Evolutionary conservation across 768 basidiomycete species (phyloP).

Genomic region (Rhizopogon vinicolor): DNA sequence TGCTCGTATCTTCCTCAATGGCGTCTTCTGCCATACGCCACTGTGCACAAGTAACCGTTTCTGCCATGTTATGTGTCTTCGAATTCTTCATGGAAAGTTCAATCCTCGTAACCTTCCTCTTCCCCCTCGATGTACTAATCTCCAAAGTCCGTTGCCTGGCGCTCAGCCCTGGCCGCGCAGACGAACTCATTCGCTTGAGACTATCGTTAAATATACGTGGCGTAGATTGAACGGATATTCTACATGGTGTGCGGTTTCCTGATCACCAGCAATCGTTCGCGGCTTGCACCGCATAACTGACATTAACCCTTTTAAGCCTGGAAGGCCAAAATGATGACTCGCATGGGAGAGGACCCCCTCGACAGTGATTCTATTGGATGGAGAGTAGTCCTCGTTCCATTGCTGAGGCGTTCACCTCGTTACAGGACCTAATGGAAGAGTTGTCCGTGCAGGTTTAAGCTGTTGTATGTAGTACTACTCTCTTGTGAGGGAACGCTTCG

Average conservation of each 20-base stretch:
- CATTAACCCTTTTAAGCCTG: constrained; percentile 31
- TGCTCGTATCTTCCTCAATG: constrained; percentile 16
- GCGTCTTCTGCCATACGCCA: constrained; percentile 33
- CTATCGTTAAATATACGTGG: neutral
- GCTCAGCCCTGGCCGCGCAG: constrained; percentile 29
- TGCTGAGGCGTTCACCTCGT: constrained; percentile 24
- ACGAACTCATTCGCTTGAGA: constrained; percentile 35
- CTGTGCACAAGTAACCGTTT: constrained; percentile 35
- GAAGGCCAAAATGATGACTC: constrained; percentile 25
- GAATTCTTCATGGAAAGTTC: constrained; percentile 11
- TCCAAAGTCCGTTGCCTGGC: constrained; percentile 11
- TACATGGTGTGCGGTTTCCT: constrained; percentile 31
- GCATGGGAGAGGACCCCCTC: constrained; percentile 17
- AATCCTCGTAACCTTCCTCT: constrained; percentile 19
- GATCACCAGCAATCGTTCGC: constrained; percentile 28
- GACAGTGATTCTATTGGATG: constrained; percentile 24
- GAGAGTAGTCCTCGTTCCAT: constrained; percentile 11
- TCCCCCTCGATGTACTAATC: no score
- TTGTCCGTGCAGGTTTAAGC: constrained; percentile 50
- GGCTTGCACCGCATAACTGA: constrained; percentile 32
- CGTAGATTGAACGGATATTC: constrained; percentile 8
- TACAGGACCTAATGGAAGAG: constrained; percentile 50
- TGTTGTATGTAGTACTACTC: constrained; percentile 39
- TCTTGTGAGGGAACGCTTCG: neutral
- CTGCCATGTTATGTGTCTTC: constrained; percentile 12